Evolutionary conservation across 164 flowering plant species (phyloP), one percentile per base, ranked within the genome.

Genomic region (Aristolochia contorta): DNA sequence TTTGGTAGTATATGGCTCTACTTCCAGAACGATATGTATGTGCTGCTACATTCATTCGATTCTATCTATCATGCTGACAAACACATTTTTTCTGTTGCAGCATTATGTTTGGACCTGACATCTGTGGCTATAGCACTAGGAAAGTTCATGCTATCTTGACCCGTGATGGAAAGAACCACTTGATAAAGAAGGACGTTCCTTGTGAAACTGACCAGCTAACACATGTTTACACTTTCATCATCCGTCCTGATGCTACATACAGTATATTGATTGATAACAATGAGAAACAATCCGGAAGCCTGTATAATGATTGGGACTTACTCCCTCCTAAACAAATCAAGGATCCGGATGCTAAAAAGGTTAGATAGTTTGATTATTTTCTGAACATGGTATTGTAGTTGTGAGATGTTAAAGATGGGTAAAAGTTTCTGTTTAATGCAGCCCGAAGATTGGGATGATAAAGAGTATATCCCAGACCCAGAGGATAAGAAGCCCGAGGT

Each of bases 361-460:
- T 80, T 48, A 27, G 15, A 14, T 18, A 37, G 43, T 37, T 6
- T 1, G 9, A 47, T 47, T 22, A 43, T 30, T 30, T 49, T 16
- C 41, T 30, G 20, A 48, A 18, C 18, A 12, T 46, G 1, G 16
- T 60, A 24, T 47, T 27, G 12, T 60, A 24, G 27, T 58, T 4
- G 4, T 37, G 5, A 15, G n/a, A 10, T 57, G 47, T 33, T 20
- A 19, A 37, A 3, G 12, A 37, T 27, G 30, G 30, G 7, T 37
- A 37, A 21, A 41, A 7, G 21, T 19, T 20, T 21, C 6, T 20
- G 6, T 37, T 54, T 21, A 14, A 19, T 59, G 30, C 70, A 80
- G 84, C 84, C 84, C 41, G 70, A 74, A 20, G 79, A 80, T 54
- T 80, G 84, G 84, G 84, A 77, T 30, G 79, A 77, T 6, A 61